Percentiles rank a stretch among this genome's conserved stretches.
These are phyloP conservation scores for Conticribra guillardii DNA, from an alignment of 108 stramenopile species.

Conservation along the genomic window DNA sequence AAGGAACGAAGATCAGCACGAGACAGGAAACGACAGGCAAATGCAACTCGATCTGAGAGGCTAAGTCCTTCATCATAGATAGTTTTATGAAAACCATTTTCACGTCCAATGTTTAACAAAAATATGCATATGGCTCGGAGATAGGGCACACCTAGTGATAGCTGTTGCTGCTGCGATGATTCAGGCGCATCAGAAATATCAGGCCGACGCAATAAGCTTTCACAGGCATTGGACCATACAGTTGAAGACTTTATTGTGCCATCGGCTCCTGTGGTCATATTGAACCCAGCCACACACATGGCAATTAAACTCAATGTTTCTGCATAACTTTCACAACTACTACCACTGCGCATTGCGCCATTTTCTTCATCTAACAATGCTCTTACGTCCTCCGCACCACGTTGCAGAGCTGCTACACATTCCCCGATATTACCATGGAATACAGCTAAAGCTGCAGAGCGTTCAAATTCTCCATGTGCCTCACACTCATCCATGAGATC, in stretches of 20 bases:
- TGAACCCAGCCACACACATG: constrained; percentile 83
- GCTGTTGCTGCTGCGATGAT: constrained; percentile 9
- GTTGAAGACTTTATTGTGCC: constrained; percentile 37
- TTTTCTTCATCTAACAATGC: constrained; percentile 9
- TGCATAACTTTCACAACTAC: constrained; percentile 43
- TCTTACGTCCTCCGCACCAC: constrained; percentile 58
- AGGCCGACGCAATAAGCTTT: constrained; percentile 55
- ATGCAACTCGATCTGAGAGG: constrained; percentile 78
- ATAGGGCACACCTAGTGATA: constrained; percentile 54
- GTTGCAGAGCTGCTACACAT: constrained; percentile 70
- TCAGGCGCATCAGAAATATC: constrained; percentile 33
- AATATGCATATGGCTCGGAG: constrained; percentile 70
- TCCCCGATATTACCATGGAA: constrained; percentile 80
- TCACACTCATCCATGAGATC: constrained; percentile 72
- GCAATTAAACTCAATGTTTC: constrained; percentile 73
- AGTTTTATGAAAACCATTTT: constrained; percentile 49
- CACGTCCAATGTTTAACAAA: constrained; percentile 57
- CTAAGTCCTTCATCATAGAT: constrained; percentile 60
- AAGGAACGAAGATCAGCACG: constrained; percentile 60
- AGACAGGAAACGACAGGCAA: constrained; percentile 74
- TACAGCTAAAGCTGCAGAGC: constrained; percentile 77
- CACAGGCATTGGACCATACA: constrained; percentile 74
- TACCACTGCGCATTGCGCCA: neutral
- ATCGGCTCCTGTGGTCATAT: constrained; percentile 24
- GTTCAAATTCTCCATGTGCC: constrained; percentile 66